These are phyloP conservation scores for Escovopsis sp. DNA, from an alignment of 2,329 filamentous ascomycete genomes.

Conservation along the genomic window DNA sequence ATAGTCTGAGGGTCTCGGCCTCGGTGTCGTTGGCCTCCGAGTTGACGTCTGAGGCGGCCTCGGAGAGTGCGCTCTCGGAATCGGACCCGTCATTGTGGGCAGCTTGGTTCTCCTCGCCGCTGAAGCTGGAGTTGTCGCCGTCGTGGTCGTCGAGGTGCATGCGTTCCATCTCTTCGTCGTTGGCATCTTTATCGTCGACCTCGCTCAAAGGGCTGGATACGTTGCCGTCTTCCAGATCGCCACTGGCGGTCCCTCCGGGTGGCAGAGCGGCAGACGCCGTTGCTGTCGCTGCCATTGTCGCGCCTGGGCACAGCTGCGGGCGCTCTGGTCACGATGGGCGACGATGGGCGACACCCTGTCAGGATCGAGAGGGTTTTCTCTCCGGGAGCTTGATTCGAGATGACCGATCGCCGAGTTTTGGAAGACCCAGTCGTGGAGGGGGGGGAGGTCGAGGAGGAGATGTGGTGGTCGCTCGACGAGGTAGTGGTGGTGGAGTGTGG, in stretches of 20 bases:
- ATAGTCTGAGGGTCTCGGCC: conserved; percentile 86
- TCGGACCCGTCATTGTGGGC: conserved; percentile 21
- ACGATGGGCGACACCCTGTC: neutral
- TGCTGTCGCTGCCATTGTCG: conserved; percentile 37
- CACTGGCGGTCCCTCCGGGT: conserved; percentile 19
- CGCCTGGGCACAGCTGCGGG: conserved; percentile 8
- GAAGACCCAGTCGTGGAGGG: conserved; percentile 1
- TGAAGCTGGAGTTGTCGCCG: conserved; percentile 15
- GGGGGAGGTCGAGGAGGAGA: too few species aligned
- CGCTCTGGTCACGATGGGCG: conserved; percentile 3
- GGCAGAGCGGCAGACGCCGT: conserved; percentile 34
- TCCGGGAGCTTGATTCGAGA: neutral
- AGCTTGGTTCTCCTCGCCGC: conserved; percentile 12
- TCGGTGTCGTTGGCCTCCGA: conserved; percentile 51
- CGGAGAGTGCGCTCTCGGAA: conserved; percentile 41
- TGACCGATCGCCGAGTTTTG: conserved; percentile 3
- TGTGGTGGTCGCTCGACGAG: conserved; percentile 2
- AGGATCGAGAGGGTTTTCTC: conserved; percentile 1
- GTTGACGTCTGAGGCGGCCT: conserved; percentile 27
- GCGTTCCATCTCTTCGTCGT: conserved; percentile 52
- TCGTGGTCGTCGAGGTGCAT: conserved; percentile 28
- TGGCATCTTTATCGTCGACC: conserved; percentile 64
- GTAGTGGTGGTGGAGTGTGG: conserved; percentile 1
- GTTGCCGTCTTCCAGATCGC: conserved; percentile 48
- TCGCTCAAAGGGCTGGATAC: conserved; percentile 87